Percentiles rank a stretch among this genome's conserved stretches.
Evolutionary conservation across 495 filamentous ascomycete genomes (phyloP).

Genomic region (Cladorrhinum samala): DNA sequence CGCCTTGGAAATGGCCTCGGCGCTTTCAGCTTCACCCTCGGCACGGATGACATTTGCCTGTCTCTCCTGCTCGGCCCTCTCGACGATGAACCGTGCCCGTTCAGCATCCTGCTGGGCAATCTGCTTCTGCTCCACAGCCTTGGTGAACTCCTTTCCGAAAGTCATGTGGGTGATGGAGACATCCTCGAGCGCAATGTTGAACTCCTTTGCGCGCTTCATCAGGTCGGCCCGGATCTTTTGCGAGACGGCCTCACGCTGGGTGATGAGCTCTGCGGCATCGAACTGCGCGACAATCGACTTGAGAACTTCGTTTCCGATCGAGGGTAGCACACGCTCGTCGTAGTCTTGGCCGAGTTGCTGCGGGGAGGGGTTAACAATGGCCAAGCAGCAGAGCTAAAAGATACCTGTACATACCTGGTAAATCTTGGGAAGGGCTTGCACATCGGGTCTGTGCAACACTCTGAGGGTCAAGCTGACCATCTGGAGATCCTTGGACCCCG

Average conservation of each 20-base stretch:
- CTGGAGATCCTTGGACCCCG: constrained; percentile 97
- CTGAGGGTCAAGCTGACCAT: constrained; percentile 98
- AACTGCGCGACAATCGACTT: constrained; percentile 99
- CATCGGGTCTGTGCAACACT: constrained; percentile 91
- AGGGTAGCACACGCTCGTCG: constrained; percentile 98
- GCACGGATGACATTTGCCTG: constrained; percentile 97
- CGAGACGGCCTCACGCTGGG: constrained; percentile 91
- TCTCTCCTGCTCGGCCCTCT: constrained; percentile 97
- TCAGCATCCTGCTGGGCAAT: constrained; percentile 99
- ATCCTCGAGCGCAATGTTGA: constrained; percentile 98
- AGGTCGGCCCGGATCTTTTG: constrained; percentile 94
- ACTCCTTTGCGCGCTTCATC: constrained; percentile 90
- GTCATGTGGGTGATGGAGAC: constrained; percentile 99
- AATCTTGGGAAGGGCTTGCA: constrained; percentile 87
- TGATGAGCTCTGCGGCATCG: constrained; percentile 98
- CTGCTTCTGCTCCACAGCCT: constrained; percentile 99
- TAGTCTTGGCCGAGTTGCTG: constrained; percentile 87
- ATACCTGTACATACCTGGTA: constrained; percentile 81
- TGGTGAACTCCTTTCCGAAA: constrained; percentile 98
- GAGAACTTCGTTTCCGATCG: constrained; percentile 99
- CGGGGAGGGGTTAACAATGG: neutral
- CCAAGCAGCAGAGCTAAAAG: neutral
- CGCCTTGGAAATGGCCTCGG: constrained; percentile 87
- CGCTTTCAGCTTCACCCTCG: constrained; percentile 94
- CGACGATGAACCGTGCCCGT: constrained; percentile 93